These are phyloP conservation scores for Lachnellula cervina DNA, from an alignment of 2,329 filamentous ascomycete genomes.

Conservation along the genomic window DNA sequence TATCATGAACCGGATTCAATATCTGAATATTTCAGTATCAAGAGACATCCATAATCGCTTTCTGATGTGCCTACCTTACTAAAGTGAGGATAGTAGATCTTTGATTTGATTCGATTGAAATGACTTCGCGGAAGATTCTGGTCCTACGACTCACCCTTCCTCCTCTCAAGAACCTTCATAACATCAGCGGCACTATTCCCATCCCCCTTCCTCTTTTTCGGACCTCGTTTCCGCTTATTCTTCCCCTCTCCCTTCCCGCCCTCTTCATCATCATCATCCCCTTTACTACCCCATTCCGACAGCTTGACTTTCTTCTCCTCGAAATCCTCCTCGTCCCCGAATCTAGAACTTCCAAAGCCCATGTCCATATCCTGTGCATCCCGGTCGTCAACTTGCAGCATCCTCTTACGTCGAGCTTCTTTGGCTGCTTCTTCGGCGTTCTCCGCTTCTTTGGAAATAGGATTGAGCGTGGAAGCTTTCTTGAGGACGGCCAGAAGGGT, in stretches of 20 bases:
- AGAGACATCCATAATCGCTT: no score
- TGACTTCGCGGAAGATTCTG: not conserved
- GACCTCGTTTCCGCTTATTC: slow-evolving; percentile 62
- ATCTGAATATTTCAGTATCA: no score
- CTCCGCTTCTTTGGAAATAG: slow-evolving; percentile 36
- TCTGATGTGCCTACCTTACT: no score
- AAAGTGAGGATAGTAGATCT: no score
- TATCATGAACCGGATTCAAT: no score
- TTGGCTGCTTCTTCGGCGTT: slow-evolving; percentile 48
- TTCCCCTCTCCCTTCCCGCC: slow-evolving; percentile 42
- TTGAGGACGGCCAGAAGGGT: slow-evolving; percentile 79
- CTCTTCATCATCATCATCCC: slow-evolving; percentile 40
- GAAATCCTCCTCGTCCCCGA: slow-evolving; percentile 82
- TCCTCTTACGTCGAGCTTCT: slow-evolving; percentile 65
- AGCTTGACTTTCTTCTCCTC: slow-evolving; percentile 64
- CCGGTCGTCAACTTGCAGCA: slow-evolving; percentile 68
- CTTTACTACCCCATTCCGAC: slow-evolving; percentile 57
- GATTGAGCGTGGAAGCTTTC: slow-evolving; percentile 67
- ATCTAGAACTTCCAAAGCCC: slow-evolving; percentile 84
- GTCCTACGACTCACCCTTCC: slow-evolving; percentile 18
- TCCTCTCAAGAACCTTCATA: slow-evolving; percentile 65
- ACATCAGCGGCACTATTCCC: slow-evolving; percentile 77
- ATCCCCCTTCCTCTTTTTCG: slow-evolving; percentile 74
- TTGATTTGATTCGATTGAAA: no score
- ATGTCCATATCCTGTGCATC: slow-evolving; percentile 91